A percentile compares a stretch with the other conserved stretches of the same genome.
These are phyloP conservation scores for Aspergillus diversus DNA, from an alignment of 495 filamentous ascomycete species.

Conservation along the genomic window DNA sequence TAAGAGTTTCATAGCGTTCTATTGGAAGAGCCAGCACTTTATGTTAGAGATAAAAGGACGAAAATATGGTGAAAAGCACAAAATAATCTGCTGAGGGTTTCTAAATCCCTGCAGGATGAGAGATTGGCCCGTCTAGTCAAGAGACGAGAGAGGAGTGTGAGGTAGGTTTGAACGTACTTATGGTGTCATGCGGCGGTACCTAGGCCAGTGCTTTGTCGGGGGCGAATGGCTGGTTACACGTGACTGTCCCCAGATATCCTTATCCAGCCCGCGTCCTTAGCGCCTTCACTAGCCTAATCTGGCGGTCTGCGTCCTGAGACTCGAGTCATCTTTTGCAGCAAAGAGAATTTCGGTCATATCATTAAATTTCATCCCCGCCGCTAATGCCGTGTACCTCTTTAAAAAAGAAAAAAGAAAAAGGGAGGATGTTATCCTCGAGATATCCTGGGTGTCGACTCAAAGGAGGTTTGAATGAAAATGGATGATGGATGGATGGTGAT, in stretches of 20 bases:
- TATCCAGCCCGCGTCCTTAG: not conserved
- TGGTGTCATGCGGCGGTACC: slow-evolving; percentile 19
- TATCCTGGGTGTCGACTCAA: no score
- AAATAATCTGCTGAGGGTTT: not conserved
- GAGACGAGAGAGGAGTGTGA: slow-evolving; percentile 4
- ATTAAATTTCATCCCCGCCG: no score
- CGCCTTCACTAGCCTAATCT: not conserved
- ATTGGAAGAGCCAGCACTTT: no score
- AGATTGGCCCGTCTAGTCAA: not conserved
- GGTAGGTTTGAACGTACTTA: slow-evolving; percentile 5
- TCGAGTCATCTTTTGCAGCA: not conserved
- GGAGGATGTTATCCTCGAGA: no score
- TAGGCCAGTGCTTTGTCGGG: slow-evolving; percentile 1
- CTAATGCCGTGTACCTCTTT: no score
- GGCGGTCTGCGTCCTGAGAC: not conserved
- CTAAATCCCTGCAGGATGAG: not conserved
- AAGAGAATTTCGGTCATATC: not conserved
- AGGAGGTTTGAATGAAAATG: no score
- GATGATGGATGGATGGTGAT: no score
- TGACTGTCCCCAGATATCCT: slow-evolving; percentile 6
- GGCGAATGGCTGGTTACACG: slow-evolving; percentile 13
- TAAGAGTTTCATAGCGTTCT: slow-evolving; percentile 52
- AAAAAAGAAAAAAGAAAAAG: no score
- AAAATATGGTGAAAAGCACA: not conserved
- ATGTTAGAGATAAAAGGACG: not conserved